Evolutionary conservation across 1,139 yeast species (phyloP), one percentile per base, ranked within the genome.

Genomic region (Candida tetrigidarum): DNA sequence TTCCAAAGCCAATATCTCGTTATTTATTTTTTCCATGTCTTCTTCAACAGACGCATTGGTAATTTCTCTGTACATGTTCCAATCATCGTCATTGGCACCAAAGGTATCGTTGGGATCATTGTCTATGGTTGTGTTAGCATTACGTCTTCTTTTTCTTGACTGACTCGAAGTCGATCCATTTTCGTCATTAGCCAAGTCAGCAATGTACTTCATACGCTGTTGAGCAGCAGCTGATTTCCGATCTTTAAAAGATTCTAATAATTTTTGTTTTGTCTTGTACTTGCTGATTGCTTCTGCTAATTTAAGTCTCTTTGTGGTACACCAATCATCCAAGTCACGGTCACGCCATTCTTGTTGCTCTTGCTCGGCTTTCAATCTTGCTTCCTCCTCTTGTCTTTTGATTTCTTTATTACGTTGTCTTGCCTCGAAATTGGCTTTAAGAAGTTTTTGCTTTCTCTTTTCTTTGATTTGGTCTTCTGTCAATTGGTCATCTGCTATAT

Each of bases 11-110:
- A 80, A 67, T 30, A 92, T 76, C 38, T 73, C 70, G 34, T 77
- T 81, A 46, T 82, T 81, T 51, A 85, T 88, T 43, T 81, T 87
- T 46, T 86, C 96, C 48, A 84, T 81, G 43, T 85, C 84, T 53
- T 84, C 92, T 44, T 80, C 83, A 51, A 89, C 86, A 19, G 84
- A 84, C 11, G 78, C 84, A 50, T 81, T 83, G 16, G 91, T 82
- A 42, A 91, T 86, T 57, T 90, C 96, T 56, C 96, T 78, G 62
- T 93, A 93, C 18, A 91, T 83, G 34, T 87, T 81, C 98, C 98
- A 93, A 63, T 93, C 99, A 45, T 88, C 96, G 60, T 93, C 99
- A 58, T 91, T 86, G 3, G 97, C 93, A 48, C 98, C 98, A 66
- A 93, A 93, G 0, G 92, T 90, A 64, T 92, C 98, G 58, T 85